Evolutionary conservation across 352 stramenopile species (phyloP), one percentile per base, ranked within the genome.

Genomic region (Globisporangium splendens): DNA sequence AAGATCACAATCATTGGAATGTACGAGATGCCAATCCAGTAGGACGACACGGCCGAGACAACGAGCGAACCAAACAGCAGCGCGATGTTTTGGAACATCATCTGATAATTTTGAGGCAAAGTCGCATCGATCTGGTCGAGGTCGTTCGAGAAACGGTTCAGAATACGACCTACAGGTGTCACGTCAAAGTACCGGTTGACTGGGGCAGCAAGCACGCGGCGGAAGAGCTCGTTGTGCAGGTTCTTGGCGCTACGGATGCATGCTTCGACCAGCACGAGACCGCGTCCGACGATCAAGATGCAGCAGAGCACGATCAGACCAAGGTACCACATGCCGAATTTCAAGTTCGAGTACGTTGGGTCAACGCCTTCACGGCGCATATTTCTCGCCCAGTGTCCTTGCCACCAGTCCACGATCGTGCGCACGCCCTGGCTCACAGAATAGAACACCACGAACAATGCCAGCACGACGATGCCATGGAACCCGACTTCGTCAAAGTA

Each of bases 1-100:
- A 93, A 96, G 50, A 95, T 96, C 4, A 6, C 47, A 7, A 62
- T 14, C 33, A 62, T 48, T 14, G 86, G 86, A 4, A 82, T 43
- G 24, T 79, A 61, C 22, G 78, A 50, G 22, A 75, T 20, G 2
- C 62, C 43, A 28, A 77, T 58, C 22, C 28, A 50, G 33, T 48
- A 50, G 8, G 58, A 69, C 43, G 60, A 57, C 14, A 28, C 46
- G 5, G 56, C 48, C 42, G 47, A 69, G 18, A 72, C 65, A 6
- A 55, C 57, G 4, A 72, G 52, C 13, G 50, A 56, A n/a, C 65
- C 66, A 3, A 66, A 21, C 17, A 74, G 61, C 35, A 65, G 46
- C 1, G 65, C 54, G 43, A 75, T 31, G n/a, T 52, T 47, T 46
- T 77, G 65, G 21, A 75, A 62, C 11, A 73, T 49, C 2, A 47